Base-by-base conservation (phyloP, 139 green algal species). In the Volvox reticuliferus region DNA sequence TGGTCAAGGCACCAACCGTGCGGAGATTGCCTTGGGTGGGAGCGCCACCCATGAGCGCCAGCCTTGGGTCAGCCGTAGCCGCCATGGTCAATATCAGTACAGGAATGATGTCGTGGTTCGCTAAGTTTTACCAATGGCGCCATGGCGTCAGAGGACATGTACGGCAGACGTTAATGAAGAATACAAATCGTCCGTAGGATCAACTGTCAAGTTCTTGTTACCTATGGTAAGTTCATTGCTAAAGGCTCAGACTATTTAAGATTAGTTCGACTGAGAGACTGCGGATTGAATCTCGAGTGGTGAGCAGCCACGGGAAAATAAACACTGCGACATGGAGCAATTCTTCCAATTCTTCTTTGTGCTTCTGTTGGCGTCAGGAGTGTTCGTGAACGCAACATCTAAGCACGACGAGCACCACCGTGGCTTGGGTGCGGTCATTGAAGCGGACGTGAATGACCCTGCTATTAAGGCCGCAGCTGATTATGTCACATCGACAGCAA, bases 1-100 rank as follows among this genome's bases (percentile, higher is more conserved):
- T 55, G 65, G 65, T 16, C 65, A 73, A 73, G 71, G 71, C 22
- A 36, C 82, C 28, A 28, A 89, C 85, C 85, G 85, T 71, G 28
- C 28, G 37, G 12, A 89, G 44, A 62, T 89, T 89, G 28, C 85
- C 85, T 26, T 89, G 85, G 16, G 85, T 89, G 22, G 85, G 85
- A 6, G 69, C 85, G 1, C 44, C 44, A 61, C 85, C 85, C 85
- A 89, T 89, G 2, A 89, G 69, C 9, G 36, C 69, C 0, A 61
- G 32, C 5, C 69, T n/a, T 5, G 85, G 85, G 36, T 89, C 85
- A 1, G 37, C 18, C 1, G 37, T 12, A 19, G 85, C 67, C 19
- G 83, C 67, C 83, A 89, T 89, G 0, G 14, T 35, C 0, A 55
- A 55, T 55, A 55, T 55, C 5, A 55, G 9, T 55, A 5, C 44